These are phyloP conservation scores for Pythium rhizo-oryzae DNA, from an alignment of 352 stramenopile species.

Conservation along the genomic window DNA sequence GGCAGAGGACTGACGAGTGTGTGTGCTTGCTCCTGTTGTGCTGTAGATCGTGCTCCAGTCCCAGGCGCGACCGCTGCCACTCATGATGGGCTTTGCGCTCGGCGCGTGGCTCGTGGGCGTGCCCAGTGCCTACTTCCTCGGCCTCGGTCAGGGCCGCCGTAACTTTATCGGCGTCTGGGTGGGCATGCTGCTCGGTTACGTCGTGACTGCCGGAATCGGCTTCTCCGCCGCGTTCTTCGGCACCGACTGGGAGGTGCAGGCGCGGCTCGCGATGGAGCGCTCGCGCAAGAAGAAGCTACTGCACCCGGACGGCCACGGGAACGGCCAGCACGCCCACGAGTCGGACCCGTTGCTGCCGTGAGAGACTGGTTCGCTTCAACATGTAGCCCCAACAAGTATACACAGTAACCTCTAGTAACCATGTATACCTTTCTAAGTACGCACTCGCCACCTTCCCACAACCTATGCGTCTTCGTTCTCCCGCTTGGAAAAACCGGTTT, in stretches of 20 bases:
- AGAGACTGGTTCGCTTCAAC: neutral
- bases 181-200: slow-evolving; percentile 72
- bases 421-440: neutral
- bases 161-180: slow-evolving; percentile 76
- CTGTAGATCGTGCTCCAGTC: slow-evolving; percentile 67
- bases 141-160: slow-evolving; percentile 35
- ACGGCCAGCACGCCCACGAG: slow-evolving; percentile 13
- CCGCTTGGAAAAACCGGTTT: neutral
- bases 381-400: neutral
- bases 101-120: slow-evolving; percentile 82
- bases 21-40: neutral
- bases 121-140: slow-evolving; percentile 70
- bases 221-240: slow-evolving; percentile 58
- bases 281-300: slow-evolving; percentile 35
- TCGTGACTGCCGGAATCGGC: slow-evolving; percentile 70
- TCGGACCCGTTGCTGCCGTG: slow-evolving; percentile 24
- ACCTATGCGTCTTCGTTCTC: neutral
- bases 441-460: neutral
- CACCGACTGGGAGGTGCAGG: slow-evolving; percentile 64
- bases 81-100: slow-evolving; percentile 57
- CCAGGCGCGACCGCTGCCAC: slow-evolving; percentile 51
- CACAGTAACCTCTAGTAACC: neutral
- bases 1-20: no score
- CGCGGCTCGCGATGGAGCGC: slow-evolving; percentile 51
- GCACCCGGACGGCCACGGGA: neutral